Percentiles rank a stretch among this genome's conserved stretches.
phyloP scores from a whole-genome alignment of 345 rosid genomes.

The Salix koriyanagi region DNA sequence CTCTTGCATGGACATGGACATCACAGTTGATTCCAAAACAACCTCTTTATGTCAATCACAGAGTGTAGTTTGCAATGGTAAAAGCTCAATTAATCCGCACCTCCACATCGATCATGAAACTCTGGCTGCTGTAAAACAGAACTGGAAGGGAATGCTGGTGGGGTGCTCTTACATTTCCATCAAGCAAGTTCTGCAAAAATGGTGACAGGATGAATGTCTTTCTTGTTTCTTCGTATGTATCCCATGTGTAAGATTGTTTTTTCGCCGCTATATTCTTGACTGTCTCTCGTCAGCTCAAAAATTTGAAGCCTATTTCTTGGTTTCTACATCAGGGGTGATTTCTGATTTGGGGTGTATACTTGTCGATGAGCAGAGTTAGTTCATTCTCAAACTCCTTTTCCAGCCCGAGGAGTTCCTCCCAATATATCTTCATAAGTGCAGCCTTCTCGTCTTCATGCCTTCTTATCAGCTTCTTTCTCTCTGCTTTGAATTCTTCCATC shows the following conservation, averaged over 20 bases:
- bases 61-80: neutral
- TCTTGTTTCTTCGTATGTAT: neutral
- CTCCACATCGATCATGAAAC: neutral
- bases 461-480: conserved; percentile 5
- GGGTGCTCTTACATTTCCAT: too few relatives aligned
- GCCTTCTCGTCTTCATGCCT: neutral
- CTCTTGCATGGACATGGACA: neutral
- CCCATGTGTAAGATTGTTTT: neutral
- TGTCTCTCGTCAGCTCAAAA: neutral
- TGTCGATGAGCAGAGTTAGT: conserved; percentile 2
- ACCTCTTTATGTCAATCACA: too few relatives aligned
- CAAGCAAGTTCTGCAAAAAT: too few relatives aligned
- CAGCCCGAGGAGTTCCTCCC: conserved; percentile 11
- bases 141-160: too few relatives aligned
- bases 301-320: neutral
- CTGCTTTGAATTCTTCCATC: conserved; percentile 10
- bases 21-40: too few relatives aligned
- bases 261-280: neutral
- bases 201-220: neutral
- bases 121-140: too few relatives aligned
- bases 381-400: conserved; percentile 7
- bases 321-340: neutral
- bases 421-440: neutral
- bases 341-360: neutral
- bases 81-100: neutral